These are phyloP conservation scores for Amaranthus cruentus DNA, from an alignment of 148 eudicot genomes.

Conservation along the genomic window DNA sequence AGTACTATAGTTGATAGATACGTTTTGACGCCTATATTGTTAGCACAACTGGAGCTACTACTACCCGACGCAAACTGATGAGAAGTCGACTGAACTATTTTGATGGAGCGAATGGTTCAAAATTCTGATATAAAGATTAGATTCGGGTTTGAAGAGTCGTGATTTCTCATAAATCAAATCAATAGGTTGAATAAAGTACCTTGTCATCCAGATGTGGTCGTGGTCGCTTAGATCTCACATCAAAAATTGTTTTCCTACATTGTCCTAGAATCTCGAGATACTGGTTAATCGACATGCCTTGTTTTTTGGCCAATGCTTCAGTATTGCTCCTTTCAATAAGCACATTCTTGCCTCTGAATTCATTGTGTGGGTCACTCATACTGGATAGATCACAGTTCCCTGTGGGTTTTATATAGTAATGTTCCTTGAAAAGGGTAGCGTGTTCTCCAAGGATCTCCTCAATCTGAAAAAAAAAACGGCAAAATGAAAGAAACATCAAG, in stretches of 20 bases:
- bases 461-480: constrained; percentile 34
- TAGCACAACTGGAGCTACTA: no score
- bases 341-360: constrained; percentile 80
- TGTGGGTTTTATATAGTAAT: constrained; percentile 68
- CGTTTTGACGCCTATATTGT: no score
- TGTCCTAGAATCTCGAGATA: constrained; percentile 56
- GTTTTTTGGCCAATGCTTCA: constrained; percentile 63
- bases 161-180: neutral
- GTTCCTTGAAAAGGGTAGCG: constrained; percentile 71
- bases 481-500: neutral
- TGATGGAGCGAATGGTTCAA: neutral
- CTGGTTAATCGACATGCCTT: constrained; percentile 48
- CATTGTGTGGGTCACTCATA: constrained; percentile 89
- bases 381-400: constrained; percentile 89
- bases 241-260: constrained; percentile 64
- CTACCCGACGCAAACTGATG: neutral
- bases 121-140: neutral
- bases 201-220: constrained; percentile 88
- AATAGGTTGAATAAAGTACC: constrained; percentile 34
- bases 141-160: neutral
- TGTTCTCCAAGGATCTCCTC: constrained; percentile 70
- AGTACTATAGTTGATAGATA: no score
- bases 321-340: constrained; percentile 79
- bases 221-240: constrained; percentile 64
- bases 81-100: neutral